Base-by-base conservation (phyloP, 148 eudicot genomes). In the Fagopyrum homotropicum region DNA sequence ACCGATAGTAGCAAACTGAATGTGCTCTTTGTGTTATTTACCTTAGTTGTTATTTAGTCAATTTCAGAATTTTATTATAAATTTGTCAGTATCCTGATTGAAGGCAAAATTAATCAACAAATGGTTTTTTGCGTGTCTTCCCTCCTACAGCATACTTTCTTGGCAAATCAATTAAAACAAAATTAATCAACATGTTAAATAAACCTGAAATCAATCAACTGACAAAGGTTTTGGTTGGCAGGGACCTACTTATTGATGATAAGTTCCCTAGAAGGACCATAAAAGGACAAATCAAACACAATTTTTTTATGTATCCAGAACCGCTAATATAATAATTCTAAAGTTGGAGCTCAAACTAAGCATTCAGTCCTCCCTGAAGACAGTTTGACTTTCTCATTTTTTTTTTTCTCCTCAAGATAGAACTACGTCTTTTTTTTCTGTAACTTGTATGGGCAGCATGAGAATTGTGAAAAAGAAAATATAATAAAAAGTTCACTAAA, bases 401-500 rank as follows among this genome's bases (percentile, higher is more conserved):
- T 61, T 61, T 61, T 61, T 61, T 26, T 61, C 68, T 61, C 68
- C 68, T 29, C 43, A 61, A 61, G 43, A 61, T 61, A 26, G 68
- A 61, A 43, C 46, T 40, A 2, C 45, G 6, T 29, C 69, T 10
- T 29, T 35, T 29, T 63, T 30, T 63, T 35, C 52, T 5, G n/a
- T 5, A 29, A 63, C 2, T 9, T 12, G 9, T 11, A 61, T 61
- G 4, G 4, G 30, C 47, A 66, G 5, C 16, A 30, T 1, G 30
- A 4, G 16, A 63, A 29, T 35, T 1, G 69, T 35, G n/a, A 63
- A 14, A 4, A 66, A 40, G 12, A 35, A 64, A 40, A 26, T 43
- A 10, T 35, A 26, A 47, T 26, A 47, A 64, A 35, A 81, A 75
- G 71, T 48, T 17, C 17, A 55, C 2, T 45, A 5, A 46, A 47